A percentile compares a stretch with the other conserved stretches of the same genome.
Conservation (phyloP, 106 monocot species). For the Hemerocallis citrina region DNA sequence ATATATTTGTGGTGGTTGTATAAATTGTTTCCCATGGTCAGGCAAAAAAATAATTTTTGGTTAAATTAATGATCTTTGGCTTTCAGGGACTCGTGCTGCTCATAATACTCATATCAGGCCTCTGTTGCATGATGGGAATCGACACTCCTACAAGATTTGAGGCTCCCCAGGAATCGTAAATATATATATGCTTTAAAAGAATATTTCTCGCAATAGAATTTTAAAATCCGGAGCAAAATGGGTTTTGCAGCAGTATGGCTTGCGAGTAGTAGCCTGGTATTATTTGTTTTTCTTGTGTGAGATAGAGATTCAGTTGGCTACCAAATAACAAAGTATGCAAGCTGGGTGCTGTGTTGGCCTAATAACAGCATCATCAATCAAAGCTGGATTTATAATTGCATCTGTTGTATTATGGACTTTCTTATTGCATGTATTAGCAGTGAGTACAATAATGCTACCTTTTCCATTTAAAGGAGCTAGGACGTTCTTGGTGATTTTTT, state of each 20-base stretch:
- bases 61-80: too few species aligned
- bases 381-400: background rate
- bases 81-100: slow-evolving; percentile 82
- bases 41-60: too few species aligned
- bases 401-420: background rate
- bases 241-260: background rate
- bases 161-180: slow-evolving; percentile 58
- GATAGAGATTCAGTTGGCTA: background rate
- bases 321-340: background rate
- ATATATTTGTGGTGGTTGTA: too few species aligned
- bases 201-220: slow-evolving; percentile 1
- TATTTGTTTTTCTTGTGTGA: background rate
- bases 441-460: background rate
- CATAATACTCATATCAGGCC: slow-evolving; percentile 83
- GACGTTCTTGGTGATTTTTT: too few species aligned
- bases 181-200: slow-evolving; percentile 8
- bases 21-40: too few species aligned
- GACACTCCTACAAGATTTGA: slow-evolving; percentile 83
- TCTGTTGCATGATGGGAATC: slow-evolving; percentile 95
- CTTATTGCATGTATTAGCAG: background rate
- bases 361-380: background rate
- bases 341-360: background rate
- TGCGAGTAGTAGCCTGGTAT: background rate
- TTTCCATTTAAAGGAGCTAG: too few species aligned
- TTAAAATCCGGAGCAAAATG: background rate